A percentile compares a stretch with the other conserved stretches of the same genome.
Conservation (phyloP, 2,329 filamentous ascomycete species). For the Diaporthe sp. region DNA sequence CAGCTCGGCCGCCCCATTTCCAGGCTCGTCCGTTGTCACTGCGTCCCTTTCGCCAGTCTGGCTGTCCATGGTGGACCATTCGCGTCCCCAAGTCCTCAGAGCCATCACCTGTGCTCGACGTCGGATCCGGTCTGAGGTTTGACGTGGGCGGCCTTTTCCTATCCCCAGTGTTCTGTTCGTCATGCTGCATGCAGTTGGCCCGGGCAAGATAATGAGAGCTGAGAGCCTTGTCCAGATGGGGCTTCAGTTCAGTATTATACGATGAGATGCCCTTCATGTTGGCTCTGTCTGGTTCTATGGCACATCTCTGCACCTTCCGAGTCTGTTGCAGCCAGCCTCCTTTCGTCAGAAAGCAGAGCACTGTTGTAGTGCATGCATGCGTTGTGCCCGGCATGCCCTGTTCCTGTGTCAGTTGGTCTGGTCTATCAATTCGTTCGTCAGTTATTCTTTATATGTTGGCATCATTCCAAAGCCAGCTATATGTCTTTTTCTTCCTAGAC, state of each 20-base stretch:
- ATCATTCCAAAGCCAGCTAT: neutral
- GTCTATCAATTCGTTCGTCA: neutral
- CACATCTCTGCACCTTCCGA: neutral
- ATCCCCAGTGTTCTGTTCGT: constrained; percentile 1
- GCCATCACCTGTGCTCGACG: neutral
- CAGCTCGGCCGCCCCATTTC: neutral
- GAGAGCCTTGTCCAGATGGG: neutral
- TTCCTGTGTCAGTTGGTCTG: neutral
- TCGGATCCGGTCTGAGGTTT: neutral
- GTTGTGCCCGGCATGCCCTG: neutral
- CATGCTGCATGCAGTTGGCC: constrained; percentile 2
- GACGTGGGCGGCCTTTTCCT: neutral
- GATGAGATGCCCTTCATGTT: neutral
- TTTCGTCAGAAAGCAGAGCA: neutral
- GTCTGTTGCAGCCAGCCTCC: neutral
- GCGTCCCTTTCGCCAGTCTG: constrained; percentile 17
- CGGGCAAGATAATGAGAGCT: neutral
- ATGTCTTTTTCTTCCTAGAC: neutral
- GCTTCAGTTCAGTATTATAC: neutral
- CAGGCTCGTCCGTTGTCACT: neutral
- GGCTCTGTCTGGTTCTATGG: neutral
- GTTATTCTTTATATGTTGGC: neutral
- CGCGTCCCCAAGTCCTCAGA: neutral
- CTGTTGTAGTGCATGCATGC: neutral
- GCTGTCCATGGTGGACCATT: neutral